Conservation (phyloP, 441 rosid genomes). For the Hura crepitans region DNA sequence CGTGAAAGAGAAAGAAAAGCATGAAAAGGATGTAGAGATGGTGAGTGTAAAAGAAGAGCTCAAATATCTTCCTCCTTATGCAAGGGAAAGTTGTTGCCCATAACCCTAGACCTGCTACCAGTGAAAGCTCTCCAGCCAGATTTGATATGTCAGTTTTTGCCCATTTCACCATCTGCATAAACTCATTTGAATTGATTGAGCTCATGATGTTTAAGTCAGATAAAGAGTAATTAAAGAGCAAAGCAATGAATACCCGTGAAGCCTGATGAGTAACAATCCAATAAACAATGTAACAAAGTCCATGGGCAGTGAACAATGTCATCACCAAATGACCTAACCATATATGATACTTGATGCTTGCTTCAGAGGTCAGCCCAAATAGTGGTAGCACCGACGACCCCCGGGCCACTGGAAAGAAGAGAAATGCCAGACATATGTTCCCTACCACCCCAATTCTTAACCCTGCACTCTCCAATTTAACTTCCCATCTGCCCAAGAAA, state of each 20-base stretch:
- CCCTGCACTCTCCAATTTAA: conserved; percentile 32
- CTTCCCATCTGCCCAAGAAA: conserved; percentile 37
- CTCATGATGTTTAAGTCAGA: no score
- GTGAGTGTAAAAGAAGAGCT: conserved; percentile 60
- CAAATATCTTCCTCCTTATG: conserved; percentile 46
- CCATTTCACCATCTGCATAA: conserved; percentile 43
- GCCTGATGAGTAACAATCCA: conserved; percentile 43
- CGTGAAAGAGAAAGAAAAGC: conserved; percentile 48
- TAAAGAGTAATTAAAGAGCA: neutral
- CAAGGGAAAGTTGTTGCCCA: conserved; percentile 43
- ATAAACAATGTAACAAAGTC: conserved; percentile 40
- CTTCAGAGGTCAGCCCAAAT: conserved; percentile 52
- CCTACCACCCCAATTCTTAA: conserved; percentile 40
- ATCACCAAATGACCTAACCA: conserved; percentile 50
- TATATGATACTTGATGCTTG: conserved; percentile 53
- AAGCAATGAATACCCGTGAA: conserved; percentile 12
- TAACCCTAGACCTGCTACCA: conserved; percentile 39
- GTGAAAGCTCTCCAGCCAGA: conserved; percentile 46
- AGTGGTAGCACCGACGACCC: conserved; percentile 52
- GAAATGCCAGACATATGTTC: conserved; percentile 47
- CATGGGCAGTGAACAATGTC: conserved; percentile 45
- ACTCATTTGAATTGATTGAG: no score
- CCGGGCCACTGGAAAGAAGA: conserved; percentile 58
- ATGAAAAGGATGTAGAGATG: conserved; percentile 46
- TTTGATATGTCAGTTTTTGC: conserved; percentile 32